Conservation (phyloP, 768 basidiomycete genomes). For the Mycena polygramma region DNA sequence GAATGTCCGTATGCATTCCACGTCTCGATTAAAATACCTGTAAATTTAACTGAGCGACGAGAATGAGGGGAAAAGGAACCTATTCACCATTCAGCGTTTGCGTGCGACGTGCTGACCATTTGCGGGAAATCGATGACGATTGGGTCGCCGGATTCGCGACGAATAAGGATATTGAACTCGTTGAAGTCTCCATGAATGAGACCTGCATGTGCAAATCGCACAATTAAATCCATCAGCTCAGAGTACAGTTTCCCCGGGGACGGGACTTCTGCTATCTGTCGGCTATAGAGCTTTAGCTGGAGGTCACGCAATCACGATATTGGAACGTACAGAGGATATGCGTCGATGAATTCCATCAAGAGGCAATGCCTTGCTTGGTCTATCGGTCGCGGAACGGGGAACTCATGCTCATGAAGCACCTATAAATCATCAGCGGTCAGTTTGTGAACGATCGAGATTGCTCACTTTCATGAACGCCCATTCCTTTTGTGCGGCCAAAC, state of each 20-base stretch:
- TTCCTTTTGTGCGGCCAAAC: constrained; percentile 96
- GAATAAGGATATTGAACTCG: constrained; percentile 98
- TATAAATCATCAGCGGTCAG: constrained; percentile 46
- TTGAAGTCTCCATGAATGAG: constrained; percentile 99
- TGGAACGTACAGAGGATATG: constrained; percentile 86
- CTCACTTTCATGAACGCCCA: constrained; percentile 98
- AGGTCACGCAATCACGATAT: constrained; percentile 18
- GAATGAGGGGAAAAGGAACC: constrained; percentile 15
- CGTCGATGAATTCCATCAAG: constrained; percentile 96
- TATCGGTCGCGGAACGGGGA: constrained; percentile 93
- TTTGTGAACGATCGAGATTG: background rate
- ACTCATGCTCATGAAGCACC: constrained; percentile 92
- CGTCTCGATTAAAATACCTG: constrained; percentile 99
- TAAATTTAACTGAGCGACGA: constrained; percentile 25
- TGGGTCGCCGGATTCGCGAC: constrained; percentile 78
- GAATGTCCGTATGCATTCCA: constrained; percentile 94
- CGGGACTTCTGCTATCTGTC: constrained; percentile 86
- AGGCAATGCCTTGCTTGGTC: constrained; percentile 97
- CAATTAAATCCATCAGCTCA: constrained; percentile 93
- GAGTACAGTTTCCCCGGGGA: constrained; percentile 94
- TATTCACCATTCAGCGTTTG: constrained; percentile 94
- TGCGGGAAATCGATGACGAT: constrained; percentile 99
- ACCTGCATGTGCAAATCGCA: constrained; percentile 92
- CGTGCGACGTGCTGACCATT: constrained; percentile 98
- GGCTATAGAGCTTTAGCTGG: constrained; percentile 59